Evolutionary conservation across 1,284 basidiomycete species (phyloP).

Genomic region (Stygiomarasmius scandens): DNA sequence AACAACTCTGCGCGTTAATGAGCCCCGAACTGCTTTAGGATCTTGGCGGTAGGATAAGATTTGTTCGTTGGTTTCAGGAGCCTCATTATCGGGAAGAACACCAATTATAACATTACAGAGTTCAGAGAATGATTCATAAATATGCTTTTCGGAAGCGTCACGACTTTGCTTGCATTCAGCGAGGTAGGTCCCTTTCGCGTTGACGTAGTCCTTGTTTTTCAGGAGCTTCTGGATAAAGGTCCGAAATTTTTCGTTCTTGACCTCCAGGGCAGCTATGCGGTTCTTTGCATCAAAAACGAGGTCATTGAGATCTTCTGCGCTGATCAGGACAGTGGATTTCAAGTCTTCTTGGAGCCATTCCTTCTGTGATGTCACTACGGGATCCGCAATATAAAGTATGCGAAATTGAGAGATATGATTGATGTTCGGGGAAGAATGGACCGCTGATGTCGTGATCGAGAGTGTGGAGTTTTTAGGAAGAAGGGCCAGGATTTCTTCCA

Average conservation of each 20-base stretch:
- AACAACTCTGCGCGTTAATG: too few relatives aligned
- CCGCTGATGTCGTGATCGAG: too few relatives aligned
- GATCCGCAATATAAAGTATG: neutral
- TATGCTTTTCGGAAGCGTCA: neutral
- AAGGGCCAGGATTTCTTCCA: too few relatives aligned
- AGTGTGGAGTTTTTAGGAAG: too few relatives aligned
- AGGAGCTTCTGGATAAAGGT: neutral
- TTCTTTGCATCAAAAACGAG: neutral
- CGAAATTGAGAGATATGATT: neutral
- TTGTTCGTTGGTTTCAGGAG: too few relatives aligned
- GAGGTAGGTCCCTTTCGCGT: neutral
- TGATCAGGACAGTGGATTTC: neutral
- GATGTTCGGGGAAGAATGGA: neutral
- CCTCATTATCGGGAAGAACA: neutral
- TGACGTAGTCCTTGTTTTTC: neutral
- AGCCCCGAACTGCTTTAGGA: too few relatives aligned
- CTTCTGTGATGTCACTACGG: neutral
- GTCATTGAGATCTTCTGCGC: neutral
- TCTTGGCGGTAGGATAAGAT: too few relatives aligned
- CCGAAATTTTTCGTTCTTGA: neutral
- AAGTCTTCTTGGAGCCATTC: neutral
- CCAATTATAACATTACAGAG: neutral
- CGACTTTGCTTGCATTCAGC: neutral
- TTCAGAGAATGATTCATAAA: neutral
- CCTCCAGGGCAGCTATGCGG: neutral